Evolutionary conservation across 2,329 filamentous ascomycete species (phyloP), one percentile per base, ranked within the genome.

Genomic region (Byssothecium circinans): DNA sequence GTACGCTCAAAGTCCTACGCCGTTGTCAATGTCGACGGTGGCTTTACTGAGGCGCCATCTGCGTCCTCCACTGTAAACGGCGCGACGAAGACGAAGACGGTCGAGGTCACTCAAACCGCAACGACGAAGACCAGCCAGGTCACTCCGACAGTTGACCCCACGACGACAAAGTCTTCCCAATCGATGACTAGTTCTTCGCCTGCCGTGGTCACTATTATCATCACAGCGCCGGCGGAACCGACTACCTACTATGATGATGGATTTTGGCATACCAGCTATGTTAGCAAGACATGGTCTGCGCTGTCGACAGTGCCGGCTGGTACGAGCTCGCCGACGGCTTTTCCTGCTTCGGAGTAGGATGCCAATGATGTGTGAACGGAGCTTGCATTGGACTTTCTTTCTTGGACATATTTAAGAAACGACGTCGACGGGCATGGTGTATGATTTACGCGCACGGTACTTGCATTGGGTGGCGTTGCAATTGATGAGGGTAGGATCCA

Each of bases 241-340:
- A 70, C 67, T 2, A 55, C 66, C 27, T 75, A 72, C 60, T 76
- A 76, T 47, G 74, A 76, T 47, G 58, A 74, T 42, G 74, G 74
- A n/a, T 54, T 72, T 57, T 76, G 74, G 73, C 73, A 76, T 49
- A 76, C 74, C 5, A 61, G 50, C 18, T 76, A 76, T 51, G 56
- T 60, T 0, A 52, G 73, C 49, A 71, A 72, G 52, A 66, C 61
- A 8, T 68, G 62, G 30, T 54, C 52, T 12, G 53, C 41, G 18
- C 57, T 47, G 34, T 38, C 45, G 5, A 45, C 35, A 11, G 4
- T 42, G 5, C 7, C 43, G 15, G 19, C 35, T 2, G 19, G 17
- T 44, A 41, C 22, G 34, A 36, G 34, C n/a, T 23, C 17, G 37
- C 37, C 37, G 19, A 40, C 37, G 8, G 8, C 15, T 25, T 5